phyloP scores from a whole-genome alignment of 1,139 yeast genomes.

The Blastobotrys buckinghamii region DNA sequence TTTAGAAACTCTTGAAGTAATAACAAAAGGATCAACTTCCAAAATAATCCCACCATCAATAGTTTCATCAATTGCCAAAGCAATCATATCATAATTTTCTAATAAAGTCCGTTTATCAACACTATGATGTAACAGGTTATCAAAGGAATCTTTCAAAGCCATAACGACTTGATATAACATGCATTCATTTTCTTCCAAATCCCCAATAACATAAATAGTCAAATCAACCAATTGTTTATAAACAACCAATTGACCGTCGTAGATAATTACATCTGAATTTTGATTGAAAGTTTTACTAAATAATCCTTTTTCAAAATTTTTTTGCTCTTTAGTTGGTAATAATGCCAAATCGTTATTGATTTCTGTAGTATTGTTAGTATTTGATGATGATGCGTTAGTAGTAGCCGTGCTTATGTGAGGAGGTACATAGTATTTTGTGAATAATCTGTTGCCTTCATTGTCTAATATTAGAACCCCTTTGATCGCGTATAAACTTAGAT shows the following conservation, averaged over 20 bases:
- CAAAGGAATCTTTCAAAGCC: conserved; percentile 77
- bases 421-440: conserved; percentile 75
- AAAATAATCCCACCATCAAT: conserved; percentile 80
- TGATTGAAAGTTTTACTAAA: conserved; percentile 73
- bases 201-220: conserved; percentile 63
- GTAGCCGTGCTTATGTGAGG: conserved; percentile 40
- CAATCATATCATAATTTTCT: conserved; percentile 80
- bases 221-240: conserved; percentile 81
- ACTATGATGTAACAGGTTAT: conserved; percentile 65
- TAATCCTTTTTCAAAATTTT: conserved; percentile 66
- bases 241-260: conserved; percentile 64
- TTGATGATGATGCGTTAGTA: too few species aligned
- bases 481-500: conserved; percentile 55
- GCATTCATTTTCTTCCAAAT: conserved; percentile 81
- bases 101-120: conserved; percentile 74
- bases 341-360: conserved; percentile 20
- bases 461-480: conserved; percentile 76
- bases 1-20: conserved; percentile 83
- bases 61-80: conserved; percentile 85
- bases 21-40: conserved; percentile 82
- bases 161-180: conserved; percentile 70
- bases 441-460: conserved; percentile 71
- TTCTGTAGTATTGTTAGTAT: conserved; percentile 19
- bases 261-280: conserved; percentile 72
- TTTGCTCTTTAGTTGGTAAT: conserved; percentile 54